phyloP scores from a whole-genome alignment of 306 rosid genomes.

The Glycine latifolia region DNA sequence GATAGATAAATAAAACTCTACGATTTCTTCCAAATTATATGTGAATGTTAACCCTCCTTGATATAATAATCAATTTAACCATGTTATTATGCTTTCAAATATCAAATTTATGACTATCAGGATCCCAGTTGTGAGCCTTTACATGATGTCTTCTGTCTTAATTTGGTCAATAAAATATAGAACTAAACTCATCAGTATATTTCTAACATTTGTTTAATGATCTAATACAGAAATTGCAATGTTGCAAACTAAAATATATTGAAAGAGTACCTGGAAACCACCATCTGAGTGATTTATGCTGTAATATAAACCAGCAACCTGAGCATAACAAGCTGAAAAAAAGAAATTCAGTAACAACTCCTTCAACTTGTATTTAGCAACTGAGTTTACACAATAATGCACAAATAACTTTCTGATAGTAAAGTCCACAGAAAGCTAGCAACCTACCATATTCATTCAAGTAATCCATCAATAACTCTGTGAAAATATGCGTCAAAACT shows the following conservation, averaged over 20 bases:
- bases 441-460: constrained; percentile 89
- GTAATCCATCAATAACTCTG: constrained; percentile 84
- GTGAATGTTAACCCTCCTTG: constrained; percentile 10
- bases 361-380: constrained; percentile 40
- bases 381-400: constrained; percentile 1
- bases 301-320: constrained; percentile 86
- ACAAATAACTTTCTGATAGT: constrained; percentile 27
- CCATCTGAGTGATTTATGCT: constrained; percentile 56
- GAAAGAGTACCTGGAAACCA: constrained; percentile 83
- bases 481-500: constrained; percentile 74
- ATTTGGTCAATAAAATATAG: too few species aligned
- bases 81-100: constrained; percentile 21
- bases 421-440: constrained; percentile 10
- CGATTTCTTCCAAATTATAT: neutral
- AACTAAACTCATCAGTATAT: neutral
- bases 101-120: constrained; percentile 7
- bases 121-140: constrained; percentile 22
- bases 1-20: too few species aligned
- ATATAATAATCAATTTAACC: constrained; percentile 24
- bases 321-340: constrained; percentile 84
- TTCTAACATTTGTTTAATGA: constrained; percentile 7
- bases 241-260: constrained; percentile 32
- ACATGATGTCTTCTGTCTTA: neutral
- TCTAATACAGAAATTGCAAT: constrained; percentile 1
- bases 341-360: constrained; percentile 42